These are phyloP conservation scores for Anisogramma anomala DNA, from an alignment of 2,329 filamentous ascomycete genomes.

Conservation along the genomic window DNA sequence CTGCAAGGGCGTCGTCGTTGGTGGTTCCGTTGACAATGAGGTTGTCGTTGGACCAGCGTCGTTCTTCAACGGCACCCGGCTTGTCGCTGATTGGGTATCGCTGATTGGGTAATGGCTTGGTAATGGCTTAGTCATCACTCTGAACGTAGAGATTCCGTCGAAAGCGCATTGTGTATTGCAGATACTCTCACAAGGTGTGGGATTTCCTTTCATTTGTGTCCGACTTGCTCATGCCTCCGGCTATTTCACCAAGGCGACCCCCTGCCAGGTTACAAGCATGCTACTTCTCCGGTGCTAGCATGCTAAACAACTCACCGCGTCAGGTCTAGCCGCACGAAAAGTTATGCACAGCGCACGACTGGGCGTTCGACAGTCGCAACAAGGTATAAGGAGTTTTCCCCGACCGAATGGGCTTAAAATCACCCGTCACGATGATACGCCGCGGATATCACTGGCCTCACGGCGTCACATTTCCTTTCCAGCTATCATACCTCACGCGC, in stretches of 20 bases:
- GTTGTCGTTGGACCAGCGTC: neutral
- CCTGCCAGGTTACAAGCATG: neutral
- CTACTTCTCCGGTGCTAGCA: neutral
- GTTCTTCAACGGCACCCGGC: conserved; percentile 1
- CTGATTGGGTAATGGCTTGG: no score
- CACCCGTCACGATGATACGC: neutral
- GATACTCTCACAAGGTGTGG: no score
- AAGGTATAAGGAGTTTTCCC: no score
- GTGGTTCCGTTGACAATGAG: conserved; percentile 6
- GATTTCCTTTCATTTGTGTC: no score
- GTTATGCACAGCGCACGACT: conserved; percentile 12
- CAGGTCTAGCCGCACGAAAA: conserved; percentile 5
- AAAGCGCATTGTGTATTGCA: no score
- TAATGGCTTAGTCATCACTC: conserved; percentile 2
- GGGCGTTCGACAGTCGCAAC: conserved; percentile 9
- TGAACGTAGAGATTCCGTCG: no score
- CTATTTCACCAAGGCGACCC: no score
- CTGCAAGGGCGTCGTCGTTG: conserved; percentile 4
- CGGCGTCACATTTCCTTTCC: conserved; percentile 4
- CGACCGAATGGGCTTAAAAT: neutral
- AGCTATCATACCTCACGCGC: conserved; percentile 1
- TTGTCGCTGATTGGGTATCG: conserved; percentile 1
- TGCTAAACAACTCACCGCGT: conserved; percentile 1
- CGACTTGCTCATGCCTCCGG: no score
- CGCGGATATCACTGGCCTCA: no score